Conservation (phyloP, 176 grass and related monocot genomes). For the Triticum aestivum region IWGSC_CS_RefSeq_v2.1 NC_057802.1:587458606-587459105, state of each 20-base stretch:
- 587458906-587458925: conserved; percentile 53
- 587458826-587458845: conserved; percentile 24
- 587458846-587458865: conserved; percentile 61
- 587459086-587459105: not conserved
- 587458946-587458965: conserved; percentile 94
- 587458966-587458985: conserved; percentile 37
- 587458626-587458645: conserved; percentile 78
- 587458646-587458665: conserved; percentile 72
- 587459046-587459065: not conserved
- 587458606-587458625: conserved; percentile 79
- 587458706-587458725: conserved; percentile 80
- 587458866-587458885: conserved; percentile 84
- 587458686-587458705: conserved; percentile 56
- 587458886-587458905: conserved; percentile 63
- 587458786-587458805: conserved; percentile 82
- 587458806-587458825: conserved; percentile 78
- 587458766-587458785: conserved; percentile 45
- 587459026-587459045: not conserved
- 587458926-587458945: conserved; percentile 82
- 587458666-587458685: conserved; percentile 84
- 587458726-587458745: conserved; percentile 37
- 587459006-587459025: not conserved
- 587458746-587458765: conserved; percentile 12
- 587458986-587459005: conserved; percentile 17
- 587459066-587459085: not conserved